phyloP scores from a whole-genome alignment of 345 rosid species.

The Aegle marmelos region DNA sequence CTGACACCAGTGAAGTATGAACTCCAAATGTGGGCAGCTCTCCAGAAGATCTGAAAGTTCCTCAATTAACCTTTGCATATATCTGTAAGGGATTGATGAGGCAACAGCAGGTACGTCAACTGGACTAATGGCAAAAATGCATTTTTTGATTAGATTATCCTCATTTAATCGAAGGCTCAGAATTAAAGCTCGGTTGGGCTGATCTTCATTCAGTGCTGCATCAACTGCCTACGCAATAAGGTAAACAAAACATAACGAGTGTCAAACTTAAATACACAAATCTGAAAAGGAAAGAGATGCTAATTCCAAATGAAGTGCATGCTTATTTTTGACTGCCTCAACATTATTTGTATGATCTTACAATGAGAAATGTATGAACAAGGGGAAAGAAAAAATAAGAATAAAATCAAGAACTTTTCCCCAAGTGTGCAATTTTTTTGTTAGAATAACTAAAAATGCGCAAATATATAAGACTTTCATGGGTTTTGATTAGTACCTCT shows the following conservation, averaged over 20 bases:
- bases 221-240: constrained; percentile 65
- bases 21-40: constrained; percentile 85
- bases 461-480: background rate
- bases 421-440: too few species aligned
- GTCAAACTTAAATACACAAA: background rate
- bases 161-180: constrained; percentile 93
- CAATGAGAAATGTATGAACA: too few species aligned
- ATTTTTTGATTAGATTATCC: constrained; percentile 68
- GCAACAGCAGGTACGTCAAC: constrained; percentile 67
- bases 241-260: background rate
- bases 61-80: constrained; percentile 79
- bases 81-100: constrained; percentile 55
- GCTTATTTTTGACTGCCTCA: too few species aligned
- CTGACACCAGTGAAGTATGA: constrained; percentile 90
- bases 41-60: constrained; percentile 81
- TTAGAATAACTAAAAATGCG: background rate
- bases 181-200: constrained; percentile 67
- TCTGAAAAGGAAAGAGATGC: background rate
- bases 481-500: constrained; percentile 48
- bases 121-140: constrained; percentile 74
- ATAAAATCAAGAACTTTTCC: too few species aligned
- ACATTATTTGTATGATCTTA: too few species aligned
- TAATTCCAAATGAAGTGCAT: background rate
- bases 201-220: constrained; percentile 58
- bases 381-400: too few species aligned